Base-by-base conservation (phyloP, 2,329 filamentous ascomycete species). In the Didymella arachidicola region DNA sequence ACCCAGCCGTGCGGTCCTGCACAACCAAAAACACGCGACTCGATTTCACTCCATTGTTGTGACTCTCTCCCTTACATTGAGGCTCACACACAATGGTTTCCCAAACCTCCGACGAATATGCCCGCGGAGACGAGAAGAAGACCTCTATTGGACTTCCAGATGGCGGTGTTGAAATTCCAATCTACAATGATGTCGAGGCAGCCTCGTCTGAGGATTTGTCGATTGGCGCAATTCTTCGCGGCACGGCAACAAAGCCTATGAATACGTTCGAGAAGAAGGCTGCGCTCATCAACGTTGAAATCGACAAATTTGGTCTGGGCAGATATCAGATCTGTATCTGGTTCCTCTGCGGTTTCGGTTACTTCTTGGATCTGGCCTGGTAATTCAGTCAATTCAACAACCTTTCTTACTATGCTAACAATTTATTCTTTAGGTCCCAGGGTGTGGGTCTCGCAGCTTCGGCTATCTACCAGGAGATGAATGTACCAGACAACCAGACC, bases 321-420 rank as follows among this genome's bases (percentile, higher is more conserved):
- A 63, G 46, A 38, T 72, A 72, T 32, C 70, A 72, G 29, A 65
- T 71, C 61, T 72, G 70, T 48, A 71, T 72, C 49, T 72, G 70
- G 70, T 70, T 72, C 30, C 68, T 72, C 10, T 72, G 70, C 47
- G 70, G 70, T 14, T 72, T 72, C 43, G 70, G 70, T 19, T 72
- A 72, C 47, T 72, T 72, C 36, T 58, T 72, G 26, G 70, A 72
- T 30, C 59, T 72, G n/a, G 68, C 70, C n/a, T 72, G 70, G 22
- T 22, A 22, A 22, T 2, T 22, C 22, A 22, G 22, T 22, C 22
- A 22, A 22, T 3, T 22, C 3, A 22, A 22, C 22, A 22, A 22
- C 22, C 22, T 22, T 22, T 22, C 22, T 22, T 22, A 22, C 22
- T 22, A 22, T 22, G 22, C 22, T 22, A 22, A 22, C 22, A 22